Base-by-base conservation (phyloP, 1,284 basidiomycete genomes). In the Fomitopsis betulina region DNA sequence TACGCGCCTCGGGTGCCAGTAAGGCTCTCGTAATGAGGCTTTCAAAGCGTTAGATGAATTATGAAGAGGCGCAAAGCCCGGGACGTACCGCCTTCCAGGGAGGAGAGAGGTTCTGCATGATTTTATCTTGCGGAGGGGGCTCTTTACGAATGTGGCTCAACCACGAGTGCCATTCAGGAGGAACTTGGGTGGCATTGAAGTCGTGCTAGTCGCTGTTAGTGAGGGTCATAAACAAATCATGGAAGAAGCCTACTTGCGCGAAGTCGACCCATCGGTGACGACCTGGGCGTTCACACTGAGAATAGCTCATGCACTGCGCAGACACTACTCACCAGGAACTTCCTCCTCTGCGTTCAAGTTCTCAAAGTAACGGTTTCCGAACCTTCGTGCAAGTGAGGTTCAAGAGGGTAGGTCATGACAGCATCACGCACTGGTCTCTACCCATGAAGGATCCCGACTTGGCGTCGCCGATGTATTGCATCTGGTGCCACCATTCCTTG, bases 111-210 rank as follows among this genome's bases (percentile, higher is more conserved):
- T 78, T 82, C 69, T 89, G 80, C 70, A 95, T 75, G 35, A 93
- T 75, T 0, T 79, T 71, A 69, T 97, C 96, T 63, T 89, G 79
- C 1, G 81, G 76, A 1, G 95, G 96, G 6, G 93, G 82, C 40
- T 86, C 82, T 64, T 86, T 82, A 52, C 95, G 91, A 68, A 96
- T 96, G 70, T 96, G 93, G n/a, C 81, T 79, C 32, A 97, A 74
- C 95, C 95, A 98, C 8, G 94, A 85, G 74, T 96, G 94, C 96
- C 96, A 97, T 74, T 95, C 94, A 2, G 94, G 83, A 33, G 94
- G 91, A 38, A 96, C 86, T 78, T 98, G 95, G 0, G 92, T 84
- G 10, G 91, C 92, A 70, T 96, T 91, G 74, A 82, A 89, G 65
- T 95, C 85, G 71, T 96, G 90, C 85, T 93, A 67, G 12, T 15